Percentiles rank a stretch among this genome's conserved stretches.
These are phyloP conservation scores for Silene coronaria DNA, from an alignment of 179 eudicot genomes.

Conservation along the genomic window DNA sequence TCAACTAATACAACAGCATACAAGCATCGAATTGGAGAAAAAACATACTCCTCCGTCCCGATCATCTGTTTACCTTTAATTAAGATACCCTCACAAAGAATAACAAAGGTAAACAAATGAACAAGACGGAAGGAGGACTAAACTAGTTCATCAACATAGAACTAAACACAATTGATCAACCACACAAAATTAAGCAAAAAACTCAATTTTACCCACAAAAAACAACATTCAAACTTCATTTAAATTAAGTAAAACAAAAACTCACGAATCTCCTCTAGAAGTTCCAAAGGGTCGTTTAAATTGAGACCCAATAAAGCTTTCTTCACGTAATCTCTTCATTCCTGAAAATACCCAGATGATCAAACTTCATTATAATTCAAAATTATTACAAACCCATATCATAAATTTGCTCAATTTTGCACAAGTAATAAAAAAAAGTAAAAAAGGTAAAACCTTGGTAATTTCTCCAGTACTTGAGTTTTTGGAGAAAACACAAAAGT, in stretches of 20 bases:
- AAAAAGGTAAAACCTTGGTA: conserved; percentile 9
- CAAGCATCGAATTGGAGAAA: not conserved
- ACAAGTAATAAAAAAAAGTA: conserved; percentile 1
- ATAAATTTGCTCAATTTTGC: conserved; percentile 22
- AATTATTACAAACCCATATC: conserved; percentile 14
- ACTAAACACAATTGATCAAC: conserved; percentile 22
- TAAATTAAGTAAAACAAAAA: conserved; percentile 8
- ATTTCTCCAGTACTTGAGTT: too few species aligned
- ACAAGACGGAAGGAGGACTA: too few species aligned
- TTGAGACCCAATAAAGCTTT: conserved; percentile 52
- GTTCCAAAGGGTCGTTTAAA: conserved; percentile 57
- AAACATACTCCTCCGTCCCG: too few species aligned
- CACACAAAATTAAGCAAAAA: conserved; percentile 3
- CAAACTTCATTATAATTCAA: conserved; percentile 7
- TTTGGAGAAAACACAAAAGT: too few species aligned
- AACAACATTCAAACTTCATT: not conserved
- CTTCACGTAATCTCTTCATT: conserved; percentile 90
- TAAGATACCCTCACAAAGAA: too few species aligned
- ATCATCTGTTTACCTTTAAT: too few species aligned
- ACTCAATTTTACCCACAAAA: not conserved
- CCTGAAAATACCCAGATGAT: conserved; percentile 30
- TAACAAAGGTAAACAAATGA: too few species aligned
- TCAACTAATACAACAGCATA: not conserved
- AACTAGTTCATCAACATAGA: conserved; percentile 2
- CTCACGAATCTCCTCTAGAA: conserved; percentile 75